Base-by-base conservation (phyloP, 306 rosid genomes). In the Ormosia emarginata region DNA sequence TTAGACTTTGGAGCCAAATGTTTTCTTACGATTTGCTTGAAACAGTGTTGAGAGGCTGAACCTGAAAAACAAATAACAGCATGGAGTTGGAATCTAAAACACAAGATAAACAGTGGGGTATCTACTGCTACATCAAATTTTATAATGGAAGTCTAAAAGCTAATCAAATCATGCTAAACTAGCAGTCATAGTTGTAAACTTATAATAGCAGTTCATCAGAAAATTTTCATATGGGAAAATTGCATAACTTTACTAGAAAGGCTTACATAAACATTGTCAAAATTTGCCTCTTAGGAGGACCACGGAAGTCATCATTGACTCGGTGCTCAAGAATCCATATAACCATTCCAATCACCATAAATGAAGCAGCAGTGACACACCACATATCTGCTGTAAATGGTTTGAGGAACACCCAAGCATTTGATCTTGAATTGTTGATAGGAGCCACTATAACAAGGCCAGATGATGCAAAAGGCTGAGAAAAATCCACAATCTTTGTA, bases 21-120 rank as follows among this genome's bases (percentile, higher is more conserved):
- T 76, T 77, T 86, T 39, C 99, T 95, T 90, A 95, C 99, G 92
- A 67, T 88, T 95, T 82, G 87, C 89, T 90, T 92, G 93, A 18
- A 95, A 95, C 81, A 93, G 83, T 14, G 99, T 95, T 67, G 99
- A 95, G 93, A 95, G 90, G 85, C 94, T 95, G 94, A 95, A 95
- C 96, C 99, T 95, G 96, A 82, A 86, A 91, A 68, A 79, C 75
- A 78, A 87, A 85, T 73, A 69, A 36, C 75, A 82, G 55, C 81
- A 55, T 49, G 68, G 73, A 70, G 82, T 89, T 81, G 88, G 83
- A 75, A 69, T 66, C 82, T 61, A 55, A 59, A 80, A 62, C 68
- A 66, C 63, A 24, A 61, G 37, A 78, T 69, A 37, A 65, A 49
- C 55, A 62, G 17, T 8, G 29, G 66, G 36, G 77, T 50, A 61